Conservation (phyloP, 2,329 filamentous ascomycete genomes). For the Colletotrichum sp. region DNA sequence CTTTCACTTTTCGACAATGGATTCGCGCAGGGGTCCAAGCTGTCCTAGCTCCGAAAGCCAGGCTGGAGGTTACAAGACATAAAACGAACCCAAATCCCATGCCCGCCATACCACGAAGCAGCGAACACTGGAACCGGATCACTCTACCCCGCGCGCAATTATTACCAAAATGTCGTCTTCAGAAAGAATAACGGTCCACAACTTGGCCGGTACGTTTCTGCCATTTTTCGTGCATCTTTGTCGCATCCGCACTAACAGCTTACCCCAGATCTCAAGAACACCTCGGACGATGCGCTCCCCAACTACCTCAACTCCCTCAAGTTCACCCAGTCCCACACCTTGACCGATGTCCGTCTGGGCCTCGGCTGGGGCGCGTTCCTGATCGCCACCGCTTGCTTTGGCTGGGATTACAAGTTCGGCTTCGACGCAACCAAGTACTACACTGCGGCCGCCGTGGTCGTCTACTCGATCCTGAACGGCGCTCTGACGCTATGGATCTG, state of each 20-base stretch:
- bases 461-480: slow-evolving; percentile 82
- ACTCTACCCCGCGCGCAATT: background rate
- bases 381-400: slow-evolving; percentile 84
- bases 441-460: slow-evolving; percentile 77
- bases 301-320: slow-evolving; percentile 90
- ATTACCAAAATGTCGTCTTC: slow-evolving; percentile 43
- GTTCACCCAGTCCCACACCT: slow-evolving; percentile 81
- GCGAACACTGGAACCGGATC: background rate
- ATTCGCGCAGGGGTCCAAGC: slow-evolving; percentile 17
- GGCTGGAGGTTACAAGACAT: slow-evolving; percentile 18
- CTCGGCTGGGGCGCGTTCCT: slow-evolving; percentile 84
- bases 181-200: slow-evolving; percentile 70
- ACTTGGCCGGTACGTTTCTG: slow-evolving; percentile 59
- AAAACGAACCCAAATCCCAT: slow-evolving; percentile 5
- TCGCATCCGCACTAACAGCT: slow-evolving; percentile 16
- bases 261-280: slow-evolving; percentile 87
- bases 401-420: slow-evolving; percentile 88
- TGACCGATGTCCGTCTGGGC: slow-evolving; percentile 81
- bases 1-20: background rate
- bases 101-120: background rate
- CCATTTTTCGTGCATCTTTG: background rate
- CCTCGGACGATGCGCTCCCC: slow-evolving; percentile 90
- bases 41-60: slow-evolving; percentile 16
- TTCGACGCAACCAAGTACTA: slow-evolving; percentile 86
- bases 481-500: slow-evolving; percentile 84